Base-by-base conservation (phyloP, 176 grass and related monocot genomes). In the Luzula sylvatica region DNA sequence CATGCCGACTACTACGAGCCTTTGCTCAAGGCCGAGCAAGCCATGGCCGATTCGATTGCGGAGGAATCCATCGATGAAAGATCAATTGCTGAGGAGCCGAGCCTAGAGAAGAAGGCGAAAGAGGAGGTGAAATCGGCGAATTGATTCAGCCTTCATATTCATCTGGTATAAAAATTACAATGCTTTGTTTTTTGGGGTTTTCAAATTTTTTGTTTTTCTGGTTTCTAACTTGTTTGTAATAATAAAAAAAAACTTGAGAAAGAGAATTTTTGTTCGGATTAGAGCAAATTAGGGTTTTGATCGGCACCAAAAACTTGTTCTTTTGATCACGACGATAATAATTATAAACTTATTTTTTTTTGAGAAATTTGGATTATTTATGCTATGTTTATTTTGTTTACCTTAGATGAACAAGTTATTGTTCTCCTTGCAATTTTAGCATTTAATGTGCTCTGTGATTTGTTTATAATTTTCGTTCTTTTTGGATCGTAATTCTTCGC, bases 1-100 rank as follows among this genome's bases (percentile, higher is more conserved):
- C 78, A 98, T 65, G 46, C 81, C 26, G 81, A 90, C 40, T 86
- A 83, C 64, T 98, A 98, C 41, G 74, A 56, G 4, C 78, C 75
- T 44, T 23, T 96, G 24, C 68, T 90, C 41, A 25, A 38, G 1
- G 81, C 78, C 0, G 92, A 89, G 56, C 12, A 74, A 26, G 67
- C 60, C 25, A 30, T 80, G 58, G 17, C 65, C 26, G 72, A 65
- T 9, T 61, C 59, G 11, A 27, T 65, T 20, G 51, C 51, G 11
- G 42, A 17, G 21, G 56, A 30, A 5, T 32, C 17, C 15, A 38
- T 26, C 24, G 23, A 35, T 11, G 42, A 43, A 35, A 13, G 43
- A 0, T 42, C 50, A 23, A 42, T 70, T 11, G 72, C 51, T 2
- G 38, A 65, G 20, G 20, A 15, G 15, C 35, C 49, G 1, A 67